Evolutionary conservation across 192 early-diverging fungal species (phyloP).

Genomic region (Entomortierella chlamydospora): DNA sequence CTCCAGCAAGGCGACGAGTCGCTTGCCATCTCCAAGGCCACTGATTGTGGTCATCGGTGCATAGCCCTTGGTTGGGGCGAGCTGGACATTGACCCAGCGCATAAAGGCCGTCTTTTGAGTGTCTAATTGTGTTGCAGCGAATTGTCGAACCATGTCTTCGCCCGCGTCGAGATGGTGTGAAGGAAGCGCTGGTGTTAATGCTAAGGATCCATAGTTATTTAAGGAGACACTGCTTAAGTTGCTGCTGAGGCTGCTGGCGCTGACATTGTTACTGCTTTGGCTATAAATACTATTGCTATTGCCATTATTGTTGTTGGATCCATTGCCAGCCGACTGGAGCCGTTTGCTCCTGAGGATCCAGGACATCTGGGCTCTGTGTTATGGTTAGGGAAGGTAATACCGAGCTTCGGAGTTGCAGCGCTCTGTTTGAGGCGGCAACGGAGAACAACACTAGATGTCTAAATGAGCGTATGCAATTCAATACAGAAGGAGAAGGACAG

Average conservation of each 20-base stretch:
- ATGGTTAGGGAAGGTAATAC: not conserved
- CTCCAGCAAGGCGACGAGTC: slow-evolving; percentile 74
- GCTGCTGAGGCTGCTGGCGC: slow-evolving; percentile 21
- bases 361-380: slow-evolving; percentile 34
- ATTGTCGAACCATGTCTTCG: slow-evolving; percentile 55
- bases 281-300: slow-evolving; percentile 53
- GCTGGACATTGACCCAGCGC: slow-evolving; percentile 70
- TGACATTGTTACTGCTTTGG: slow-evolving; percentile 45
- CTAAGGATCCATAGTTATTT: slow-evolving; percentile 19
- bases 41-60: slow-evolving; percentile 38
- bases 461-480: slow-evolving; percentile 3
- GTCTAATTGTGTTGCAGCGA: slow-evolving; percentile 47
- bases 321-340: slow-evolving; percentile 46
- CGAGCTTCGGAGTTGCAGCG: not conserved
- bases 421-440: not conserved
- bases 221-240: slow-evolving; percentile 25
- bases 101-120: slow-evolving; percentile 53
- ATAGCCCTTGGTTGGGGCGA: slow-evolving; percentile 25
- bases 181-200: slow-evolving; percentile 21
- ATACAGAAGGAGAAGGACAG: not conserved
- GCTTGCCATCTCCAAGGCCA: slow-evolving; percentile 77
- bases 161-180: slow-evolving; percentile 53
- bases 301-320: slow-evolving; percentile 22
- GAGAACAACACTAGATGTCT: not conserved
- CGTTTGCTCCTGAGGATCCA: slow-evolving; percentile 57